Conservation (phyloP, 768 basidiomycete species). For the Trametes maxima region DNA sequence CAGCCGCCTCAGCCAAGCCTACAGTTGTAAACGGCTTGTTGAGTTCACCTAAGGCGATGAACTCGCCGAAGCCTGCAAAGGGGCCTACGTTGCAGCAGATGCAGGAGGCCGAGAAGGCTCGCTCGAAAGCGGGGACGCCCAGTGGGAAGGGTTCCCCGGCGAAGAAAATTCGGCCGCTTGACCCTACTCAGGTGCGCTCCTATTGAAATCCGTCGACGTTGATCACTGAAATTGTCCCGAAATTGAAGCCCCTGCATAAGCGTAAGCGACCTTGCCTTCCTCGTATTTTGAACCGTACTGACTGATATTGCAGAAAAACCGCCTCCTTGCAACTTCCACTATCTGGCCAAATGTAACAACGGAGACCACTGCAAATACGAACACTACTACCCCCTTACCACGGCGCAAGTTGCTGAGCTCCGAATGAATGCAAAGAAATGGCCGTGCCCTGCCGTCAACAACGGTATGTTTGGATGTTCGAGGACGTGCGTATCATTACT, state of each 20-base stretch:
- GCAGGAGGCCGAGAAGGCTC: conserved; percentile 34
- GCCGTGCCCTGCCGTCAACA: conserved; percentile 37
- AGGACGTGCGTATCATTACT: neutral
- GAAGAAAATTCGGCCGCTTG: conserved; percentile 13
- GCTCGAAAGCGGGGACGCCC: conserved; percentile 20
- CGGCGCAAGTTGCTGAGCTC: conserved; percentile 35
- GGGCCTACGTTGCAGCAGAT: conserved; percentile 7
- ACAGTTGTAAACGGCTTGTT: neutral
- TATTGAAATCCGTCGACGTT: too few species aligned
- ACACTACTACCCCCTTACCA: conserved; percentile 37
- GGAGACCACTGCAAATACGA: conserved; percentile 38
- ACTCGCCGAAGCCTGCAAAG: conserved; percentile 12
- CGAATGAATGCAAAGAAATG: conserved; percentile 37
- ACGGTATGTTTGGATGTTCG: conserved; percentile 26
- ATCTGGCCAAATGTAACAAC: conserved; percentile 35
- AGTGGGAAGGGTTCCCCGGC: conserved; percentile 3
- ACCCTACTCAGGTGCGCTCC: conserved; percentile 20
- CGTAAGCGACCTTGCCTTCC: conserved; percentile 26
- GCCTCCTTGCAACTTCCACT: conserved; percentile 42
- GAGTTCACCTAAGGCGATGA: conserved; percentile 7
- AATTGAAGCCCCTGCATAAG: conserved; percentile 34
- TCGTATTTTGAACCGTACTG: neutral
- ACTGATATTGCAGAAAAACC: conserved; percentile 34
- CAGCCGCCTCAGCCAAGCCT: conserved; percentile 1
- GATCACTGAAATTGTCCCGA: neutral